Evolutionary conservation across 148 eudicot species (phyloP).

Genomic region (Pharnaceum exiguum): DNA sequence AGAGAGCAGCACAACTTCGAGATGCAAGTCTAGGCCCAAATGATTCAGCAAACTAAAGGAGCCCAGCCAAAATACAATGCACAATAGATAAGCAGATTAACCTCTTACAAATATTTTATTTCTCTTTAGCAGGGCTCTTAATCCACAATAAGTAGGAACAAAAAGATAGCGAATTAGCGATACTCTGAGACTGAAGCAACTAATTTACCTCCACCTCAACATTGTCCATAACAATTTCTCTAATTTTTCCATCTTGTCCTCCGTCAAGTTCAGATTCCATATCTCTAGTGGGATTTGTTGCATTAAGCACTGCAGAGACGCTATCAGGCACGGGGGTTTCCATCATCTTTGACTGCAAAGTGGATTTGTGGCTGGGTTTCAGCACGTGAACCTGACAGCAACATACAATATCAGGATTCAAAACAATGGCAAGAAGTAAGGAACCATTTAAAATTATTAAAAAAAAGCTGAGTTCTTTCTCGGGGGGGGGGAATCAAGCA

Average conservation of each 20-base stretch:
- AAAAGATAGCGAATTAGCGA: background rate
- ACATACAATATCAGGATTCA: slow-evolving; percentile 18
- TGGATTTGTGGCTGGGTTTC: slow-evolving; percentile 92
- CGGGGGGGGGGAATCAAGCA: background rate
- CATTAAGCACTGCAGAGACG: slow-evolving; percentile 68
- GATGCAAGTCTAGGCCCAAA: background rate
- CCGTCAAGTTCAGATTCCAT: slow-evolving; percentile 61
- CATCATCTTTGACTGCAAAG: slow-evolving; percentile 55
- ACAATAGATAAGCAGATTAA: too few species aligned
- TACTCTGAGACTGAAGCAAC: background rate
- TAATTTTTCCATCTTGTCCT: slow-evolving; percentile 69
- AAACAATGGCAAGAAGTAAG: slow-evolving; percentile 5
- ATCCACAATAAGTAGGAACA: background rate
- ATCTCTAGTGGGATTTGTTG: slow-evolving; percentile 69
- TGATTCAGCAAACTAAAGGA: background rate
- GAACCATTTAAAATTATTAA: background rate
- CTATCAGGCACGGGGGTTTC: slow-evolving; percentile 67
- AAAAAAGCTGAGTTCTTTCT: background rate
- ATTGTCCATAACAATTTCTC: slow-evolving; percentile 77
- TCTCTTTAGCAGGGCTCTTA: too few species aligned
- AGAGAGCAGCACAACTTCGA: background rate
- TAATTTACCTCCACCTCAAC: slow-evolving; percentile 39
- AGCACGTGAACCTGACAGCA: slow-evolving; percentile 69
- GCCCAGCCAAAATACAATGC: background rate
- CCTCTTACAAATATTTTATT: too few species aligned